Evolutionary conservation across 2,329 filamentous ascomycete genomes (phyloP), one percentile per base, ranked within the genome.

Genomic region (Aureobasidium sp.): DNA sequence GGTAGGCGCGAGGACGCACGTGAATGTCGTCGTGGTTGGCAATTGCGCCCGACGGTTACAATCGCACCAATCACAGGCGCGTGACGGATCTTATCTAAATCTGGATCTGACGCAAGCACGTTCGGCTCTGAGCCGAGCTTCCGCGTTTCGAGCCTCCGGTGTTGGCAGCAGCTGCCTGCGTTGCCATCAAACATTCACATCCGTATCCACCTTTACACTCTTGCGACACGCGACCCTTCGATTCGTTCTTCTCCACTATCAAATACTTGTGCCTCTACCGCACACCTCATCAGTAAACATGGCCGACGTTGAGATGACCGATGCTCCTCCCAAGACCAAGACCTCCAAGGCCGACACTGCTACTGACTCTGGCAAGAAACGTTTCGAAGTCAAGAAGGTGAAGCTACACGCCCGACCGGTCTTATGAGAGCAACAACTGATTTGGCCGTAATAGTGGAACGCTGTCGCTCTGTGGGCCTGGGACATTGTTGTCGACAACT

Each of bases 401-500:
- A 64, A 74, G 58, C 32, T 3, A 3, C 8, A 58, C 39, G n/a
- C 42, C 30, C 30, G 62, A 48, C 66, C 68, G 67, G 69, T 29
- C 10, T 4, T 7, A 10, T 3, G 11, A 10, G 27, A 11, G 5
- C 34, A 7, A 14, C 5, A 3, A 37, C 49, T 61, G 34, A 32
- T 65, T 47, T 10, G 5, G 14, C 41, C 8, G 6, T 29, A 37
- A 10, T 71, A 97, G 93, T 99, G 94, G 94, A 97, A 97, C 70
- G 94, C 94, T 0, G 94, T 99, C 57, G 92, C 94, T 44, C 82
- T 99, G 2, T 99, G 94, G 94, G 94, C 94, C 0, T 99, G 94
- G 94, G 94, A 99, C 74, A 99, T 99, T 63, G 92, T 97, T 34
- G 94, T 99, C 64, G 94, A 99, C 78, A 99, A 99, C 82, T 99